Evolutionary conservation across 108 stramenopile species (phyloP), one percentile per base, ranked within the genome.

Genomic region (Cyclotella distinguenda): DNA sequence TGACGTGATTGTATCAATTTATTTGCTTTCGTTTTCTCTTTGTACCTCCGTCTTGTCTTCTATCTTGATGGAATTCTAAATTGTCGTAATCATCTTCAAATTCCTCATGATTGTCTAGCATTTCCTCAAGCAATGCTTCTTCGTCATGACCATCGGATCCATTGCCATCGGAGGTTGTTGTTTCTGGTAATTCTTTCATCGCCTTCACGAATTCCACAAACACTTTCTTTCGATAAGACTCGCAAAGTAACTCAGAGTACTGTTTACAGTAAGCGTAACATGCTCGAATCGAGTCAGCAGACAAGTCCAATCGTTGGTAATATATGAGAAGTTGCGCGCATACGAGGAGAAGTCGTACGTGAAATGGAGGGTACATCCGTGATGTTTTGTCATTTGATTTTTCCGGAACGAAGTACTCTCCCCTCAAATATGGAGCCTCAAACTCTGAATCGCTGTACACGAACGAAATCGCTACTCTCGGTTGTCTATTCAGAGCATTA

Each of bases 271-370:
- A 81, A 2, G 84, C 76, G 62, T 87, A 85, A 58, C 89, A 90
- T 11, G 76, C 74, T 51, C 78, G 58, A 9, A 90, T 54, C 16
- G 46, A 45, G 6, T 53, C 52, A 43, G 74, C 73, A 0, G 73
- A 48, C 2, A 85, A 43, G 27, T 84, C 52, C 56, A 90, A 90
- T 34, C 89, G 74, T 68, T 90, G 83, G 45, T 90, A 77, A 60
- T 90, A 90, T 45, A 87, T 84, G 21, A 90, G 56, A 18, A 90
- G 56, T 61, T 90, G 89, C 1, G 84, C 81, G 58, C 89, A 90
- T 7, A 84, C 81, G 28, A 90, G 57, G n/a, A 90, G 49, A 23
- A 90, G 62, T n/a, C 89, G 82, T 9, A 87, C 67, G 11, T 40
- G 38, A 64, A 90, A 87, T 1, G 86, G 78, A 19, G 86, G 89